These are phyloP conservation scores for Clarireedia monteithiana DNA, from an alignment of 2,329 filamentous ascomycete species.

Conservation along the genomic window DNA sequence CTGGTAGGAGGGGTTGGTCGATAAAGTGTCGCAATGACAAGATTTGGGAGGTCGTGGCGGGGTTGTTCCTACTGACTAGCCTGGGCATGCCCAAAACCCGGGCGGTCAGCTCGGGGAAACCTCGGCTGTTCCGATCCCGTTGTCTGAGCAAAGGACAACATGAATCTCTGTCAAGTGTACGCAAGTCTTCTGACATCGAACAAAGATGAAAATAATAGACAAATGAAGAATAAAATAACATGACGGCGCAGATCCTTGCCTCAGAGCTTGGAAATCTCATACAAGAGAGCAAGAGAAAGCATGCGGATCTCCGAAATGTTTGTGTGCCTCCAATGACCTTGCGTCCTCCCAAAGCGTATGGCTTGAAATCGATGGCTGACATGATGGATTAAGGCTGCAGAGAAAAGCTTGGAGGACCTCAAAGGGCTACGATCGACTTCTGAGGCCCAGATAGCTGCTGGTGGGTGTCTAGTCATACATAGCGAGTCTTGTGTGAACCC, in stretches of 20 bases:
- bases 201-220: constrained; percentile 17
- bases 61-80: not conserved
- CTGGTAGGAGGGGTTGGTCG: not conserved
- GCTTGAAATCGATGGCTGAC: constrained; percentile 14
- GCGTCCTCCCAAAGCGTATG: not conserved
- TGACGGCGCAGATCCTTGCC: constrained; percentile 86
- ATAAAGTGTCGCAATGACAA: not conserved
- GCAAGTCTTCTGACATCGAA: not conserved
- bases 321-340: constrained; percentile 23
- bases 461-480: constrained; percentile 16
- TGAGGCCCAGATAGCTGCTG: constrained; percentile 47
- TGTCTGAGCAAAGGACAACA: constrained; percentile 5
- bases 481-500: not conserved
- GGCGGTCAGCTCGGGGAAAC: constrained; percentile 9
- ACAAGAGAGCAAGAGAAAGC: constrained; percentile 92
- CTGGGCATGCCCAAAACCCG: not conserved
- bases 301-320: constrained; percentile 80
- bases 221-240: constrained; percentile 32
- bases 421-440: constrained; percentile 67
- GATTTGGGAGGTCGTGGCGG: not conserved
- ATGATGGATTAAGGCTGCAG: constrained; percentile 58
- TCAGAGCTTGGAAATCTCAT: constrained; percentile 85
- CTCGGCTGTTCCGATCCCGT: not conserved
- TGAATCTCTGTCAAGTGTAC: not conserved
- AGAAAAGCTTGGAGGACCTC: constrained; percentile 86